These are phyloP conservation scores for Wickerhamomyces tratensis DNA, from an alignment of 805 yeast species.

Conservation along the genomic window DNA sequence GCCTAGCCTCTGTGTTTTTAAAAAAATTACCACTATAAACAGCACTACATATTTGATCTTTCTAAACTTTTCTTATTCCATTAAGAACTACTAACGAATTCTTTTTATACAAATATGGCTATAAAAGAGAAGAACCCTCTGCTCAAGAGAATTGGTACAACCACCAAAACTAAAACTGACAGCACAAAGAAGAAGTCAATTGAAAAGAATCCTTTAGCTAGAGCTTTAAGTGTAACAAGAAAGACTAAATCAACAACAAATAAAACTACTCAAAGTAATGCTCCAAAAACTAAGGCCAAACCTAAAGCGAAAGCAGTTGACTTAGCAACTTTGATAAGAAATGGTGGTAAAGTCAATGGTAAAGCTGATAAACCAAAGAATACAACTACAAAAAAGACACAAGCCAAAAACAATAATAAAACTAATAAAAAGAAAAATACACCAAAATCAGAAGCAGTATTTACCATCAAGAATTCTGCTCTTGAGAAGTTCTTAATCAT, in stretches of 20 bases:
- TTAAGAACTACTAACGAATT: no score
- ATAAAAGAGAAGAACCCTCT: background rate
- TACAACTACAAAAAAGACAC: background rate
- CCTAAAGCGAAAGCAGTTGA: background rate
- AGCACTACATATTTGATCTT: no score
- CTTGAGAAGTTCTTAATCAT: constrained; percentile 18
- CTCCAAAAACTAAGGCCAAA: no score
- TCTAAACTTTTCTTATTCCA: background rate
- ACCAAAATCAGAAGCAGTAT: background rate
- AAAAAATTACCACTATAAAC: background rate
- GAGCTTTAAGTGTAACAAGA: background rate
- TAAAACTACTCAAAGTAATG: no score
- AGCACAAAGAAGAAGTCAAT: background rate
- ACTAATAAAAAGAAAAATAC: background rate
- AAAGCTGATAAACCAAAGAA: no score
- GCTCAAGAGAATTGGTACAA: background rate
- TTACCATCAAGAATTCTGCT: constrained; percentile 16
- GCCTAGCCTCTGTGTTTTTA: background rate
- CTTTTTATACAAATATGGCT: background rate
- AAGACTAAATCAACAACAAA: background rate
- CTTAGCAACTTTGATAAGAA: background rate
- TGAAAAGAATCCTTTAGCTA: background rate
- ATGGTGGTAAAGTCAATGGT: background rate
- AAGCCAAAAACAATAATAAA: background rate
- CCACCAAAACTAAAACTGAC: background rate